A percentile compares a stretch with the other conserved stretches of the same genome.
Conservation (phyloP, 2,329 filamentous ascomycete genomes). For the Rhynchosporium agropyri region DNA sequence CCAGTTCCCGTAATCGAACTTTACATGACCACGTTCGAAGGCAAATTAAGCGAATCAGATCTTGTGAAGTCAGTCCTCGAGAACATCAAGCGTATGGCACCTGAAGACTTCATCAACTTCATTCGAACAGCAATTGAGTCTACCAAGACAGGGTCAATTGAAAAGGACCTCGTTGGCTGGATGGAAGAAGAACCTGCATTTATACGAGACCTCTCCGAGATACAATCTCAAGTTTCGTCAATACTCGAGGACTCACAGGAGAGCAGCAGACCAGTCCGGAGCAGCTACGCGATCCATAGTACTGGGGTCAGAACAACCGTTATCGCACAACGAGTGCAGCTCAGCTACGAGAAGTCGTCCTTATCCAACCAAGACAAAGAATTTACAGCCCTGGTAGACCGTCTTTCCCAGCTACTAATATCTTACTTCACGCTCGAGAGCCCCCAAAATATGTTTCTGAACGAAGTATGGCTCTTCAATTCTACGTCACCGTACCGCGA, state of each 20-base stretch:
- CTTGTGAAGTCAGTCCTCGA: slow-evolving; percentile 49
- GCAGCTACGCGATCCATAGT: slow-evolving; percentile 72
- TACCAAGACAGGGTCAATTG: slow-evolving; percentile 31
- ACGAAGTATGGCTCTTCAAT: slow-evolving; percentile 78
- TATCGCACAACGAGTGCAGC: slow-evolving; percentile 78
- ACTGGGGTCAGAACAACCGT: slow-evolving; percentile 75
- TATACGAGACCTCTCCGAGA: slow-evolving; percentile 27
- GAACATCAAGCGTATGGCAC: slow-evolving; percentile 62
- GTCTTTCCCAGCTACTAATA: slow-evolving; percentile 54
- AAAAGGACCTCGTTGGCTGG: slow-evolving; percentile 38
- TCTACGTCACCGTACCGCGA: slow-evolving; percentile 68
- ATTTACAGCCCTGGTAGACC: slow-evolving; percentile 68
- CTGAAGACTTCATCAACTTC: slow-evolving; percentile 50
- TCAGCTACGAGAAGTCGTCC: slow-evolving; percentile 73
- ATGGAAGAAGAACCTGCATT: slow-evolving; percentile 37
- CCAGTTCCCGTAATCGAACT: slow-evolving; percentile 46
- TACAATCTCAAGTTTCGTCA: slow-evolving; percentile 51
- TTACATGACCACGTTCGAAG: slow-evolving; percentile 63
- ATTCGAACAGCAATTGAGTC: slow-evolving; percentile 47
- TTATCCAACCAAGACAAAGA: slow-evolving; percentile 71
- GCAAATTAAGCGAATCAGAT: slow-evolving; percentile 55
- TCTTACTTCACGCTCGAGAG: slow-evolving; percentile 47
- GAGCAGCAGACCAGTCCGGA: slow-evolving; percentile 60
- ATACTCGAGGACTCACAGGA: slow-evolving; percentile 51
- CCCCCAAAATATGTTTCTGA: slow-evolving; percentile 56